Percentiles rank a stretch among this genome's conserved stretches.
Conservation (phyloP, 352 stramenopile species). For the Aphanomyces cochlioides region DNA sequence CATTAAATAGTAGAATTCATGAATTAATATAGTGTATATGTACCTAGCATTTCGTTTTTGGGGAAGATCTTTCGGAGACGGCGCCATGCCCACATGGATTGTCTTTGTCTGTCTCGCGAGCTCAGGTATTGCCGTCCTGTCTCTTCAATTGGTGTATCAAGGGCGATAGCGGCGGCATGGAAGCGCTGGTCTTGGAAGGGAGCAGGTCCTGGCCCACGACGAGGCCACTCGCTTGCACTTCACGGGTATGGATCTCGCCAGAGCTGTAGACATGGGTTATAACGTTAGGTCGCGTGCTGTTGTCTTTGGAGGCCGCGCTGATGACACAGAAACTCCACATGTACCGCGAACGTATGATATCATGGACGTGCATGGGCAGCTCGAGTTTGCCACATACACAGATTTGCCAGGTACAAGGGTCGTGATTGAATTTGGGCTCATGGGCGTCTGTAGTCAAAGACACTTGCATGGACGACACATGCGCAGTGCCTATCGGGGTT, state of each 20-base stretch:
- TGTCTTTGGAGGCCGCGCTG: conserved; percentile 91
- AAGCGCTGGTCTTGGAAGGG: conserved; percentile 77
- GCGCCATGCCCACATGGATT: no score
- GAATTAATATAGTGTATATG: no score
- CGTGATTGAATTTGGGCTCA: conserved; percentile 30
- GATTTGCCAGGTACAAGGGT: conserved; percentile 50
- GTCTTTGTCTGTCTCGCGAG: conserved; percentile 1
- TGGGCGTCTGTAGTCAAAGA: conserved; percentile 43
- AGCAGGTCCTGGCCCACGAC: conserved; percentile 59
- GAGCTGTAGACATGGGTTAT: no score
- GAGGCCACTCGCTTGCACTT: conserved; percentile 86
- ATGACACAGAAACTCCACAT: conserved; percentile 83
- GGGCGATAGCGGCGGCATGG: conserved; percentile 43
- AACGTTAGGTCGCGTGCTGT: conserved; percentile 40
- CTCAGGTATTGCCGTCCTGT: neutral
- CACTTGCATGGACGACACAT: conserved; percentile 40
- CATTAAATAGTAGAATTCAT: no score
- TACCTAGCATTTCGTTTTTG: no score
- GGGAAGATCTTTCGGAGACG: no score
- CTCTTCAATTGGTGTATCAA: no score
- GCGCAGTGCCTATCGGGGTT: conserved; percentile 72
- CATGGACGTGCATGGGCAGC: conserved; percentile 59
- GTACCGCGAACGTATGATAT: conserved; percentile 91
- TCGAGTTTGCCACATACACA: conserved; percentile 88
- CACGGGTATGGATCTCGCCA: conserved; percentile 60